Base-by-base conservation (phyloP, 2,329 filamentous ascomycete genomes). In the Penicillium sp. region DNA sequence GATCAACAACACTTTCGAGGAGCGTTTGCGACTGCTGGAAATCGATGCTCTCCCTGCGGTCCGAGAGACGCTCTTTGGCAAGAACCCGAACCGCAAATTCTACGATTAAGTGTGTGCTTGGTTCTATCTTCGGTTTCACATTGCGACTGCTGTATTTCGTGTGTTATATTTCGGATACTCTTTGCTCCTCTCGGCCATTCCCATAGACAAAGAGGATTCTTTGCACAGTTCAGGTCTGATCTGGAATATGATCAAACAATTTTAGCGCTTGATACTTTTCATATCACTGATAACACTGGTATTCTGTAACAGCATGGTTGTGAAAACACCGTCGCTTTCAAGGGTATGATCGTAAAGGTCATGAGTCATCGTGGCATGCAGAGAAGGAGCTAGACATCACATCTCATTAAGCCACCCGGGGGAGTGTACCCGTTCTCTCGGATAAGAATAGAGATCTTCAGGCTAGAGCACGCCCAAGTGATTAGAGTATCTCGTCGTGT, bases 1-100 rank as follows among this genome's bases (percentile, higher is more conserved):
- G 65, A 92, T 99, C 72, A 91, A 96, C 81, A 97, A 99, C 78
- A 97, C 93, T 47, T 88, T 97, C 61, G 93, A 97, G 70, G 88
- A 95, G 69, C 85, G 93, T 59, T 78, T 99, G 72, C 82, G 81
- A 65, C 79, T 97, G 53, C 82, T 97, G 58, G 87, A 95, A 74
- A 84, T 86, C 49, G 87, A 88, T 60, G 88, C 89, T 43, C 81
- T 96, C 50, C 93, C 93, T 12, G 84, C 84, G 37, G 85, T 99
- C 64, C 82, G 93, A 66, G 82, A 87, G 71, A 87, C 87, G 13
- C 79, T 99, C 52, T 99, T 99, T 66, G 93, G 93, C 53, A 86
- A 89, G 77, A 99, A 99, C 77, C 80, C 84, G 63, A 96, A 97
- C 81, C 86, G 93, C 71, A 95, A 87, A 76, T 99, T 97, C 82